Evolutionary conservation across 345 rosid species (phyloP), one percentile per base, ranked within the genome.

Genomic region (Gossypium bickii): DNA sequence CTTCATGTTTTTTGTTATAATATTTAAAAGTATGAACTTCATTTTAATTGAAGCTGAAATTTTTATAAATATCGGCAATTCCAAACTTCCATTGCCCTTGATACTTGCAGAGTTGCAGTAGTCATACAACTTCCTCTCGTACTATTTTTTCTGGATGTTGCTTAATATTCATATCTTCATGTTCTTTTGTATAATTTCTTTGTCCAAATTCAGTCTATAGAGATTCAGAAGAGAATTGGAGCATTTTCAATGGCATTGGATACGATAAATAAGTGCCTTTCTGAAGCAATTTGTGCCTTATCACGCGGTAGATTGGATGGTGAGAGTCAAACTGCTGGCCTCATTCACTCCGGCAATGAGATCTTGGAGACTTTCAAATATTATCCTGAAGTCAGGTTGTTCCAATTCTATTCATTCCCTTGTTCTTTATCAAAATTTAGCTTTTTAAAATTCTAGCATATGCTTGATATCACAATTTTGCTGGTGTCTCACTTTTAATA

Each of bases 201-300:
- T 59, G 15, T 63, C 52, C 34, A 74, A 73, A 74, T 64, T 65
- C 86, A 93, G 97, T 86, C 99, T 4, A 86, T 93, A 78, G 99
- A 95, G 77, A 87, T 91, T 81, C 97, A 86, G 82, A 91, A 92
- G 88, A 86, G 97, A 79, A 86, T 92, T 76, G 98, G 99, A 57
- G 98, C 97, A 7, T 93, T 95, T 79, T 82, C 97, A 13, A 85
- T 92, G 87, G 99, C 99, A 12, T 63, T 93, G 79, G 97, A 93
- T 74, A 90, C 90, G 69, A 89, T 92, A 81, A 96, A 96, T 74
- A 90, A 86, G 83, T 95, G 97, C 77, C 89, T 96, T 29, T 93
- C 98, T 22, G 97, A 90, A 80, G 92, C 97, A 60, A 90, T 96
- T 47, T 93, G 92, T 81, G 87, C 93, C 43, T 85, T 90, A 18